Base-by-base conservation (phyloP, 2,329 filamentous ascomycete genomes). In the Calonectria naviculata region DNA sequence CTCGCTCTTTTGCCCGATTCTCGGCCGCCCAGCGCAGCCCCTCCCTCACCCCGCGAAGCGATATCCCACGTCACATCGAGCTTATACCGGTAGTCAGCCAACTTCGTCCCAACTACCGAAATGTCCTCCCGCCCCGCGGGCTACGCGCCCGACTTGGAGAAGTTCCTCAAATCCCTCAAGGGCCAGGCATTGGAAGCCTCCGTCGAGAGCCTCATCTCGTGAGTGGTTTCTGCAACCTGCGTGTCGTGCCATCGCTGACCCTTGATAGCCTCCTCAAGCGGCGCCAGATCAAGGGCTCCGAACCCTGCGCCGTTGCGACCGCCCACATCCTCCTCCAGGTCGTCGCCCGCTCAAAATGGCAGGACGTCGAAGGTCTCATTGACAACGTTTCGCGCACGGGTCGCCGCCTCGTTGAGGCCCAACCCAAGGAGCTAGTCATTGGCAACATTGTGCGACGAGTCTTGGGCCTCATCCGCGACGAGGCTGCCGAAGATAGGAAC, bases 401-500 rank as follows among this genome's bases (percentile, higher is more conserved):
- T 67, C 89, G 91, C 76, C 90, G 92, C 67, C 88, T 99, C 49
- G 92, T 93, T 41, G 90, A 93, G 67, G 95, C 97, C 9, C 95
- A 97, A 78, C 96, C 96, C 19, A 91, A 93, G 71, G 97, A 98
- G 85, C 92, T 98, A 77, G 94, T 95, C 6, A 95, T 98, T 52
- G 96, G 95, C 64, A 99, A 99, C 80, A 95, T 99, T 76, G 94
- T 98, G 56, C 92, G 95, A 71, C 92, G 97, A 73, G 94, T 98
- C 3, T 87, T 99, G 42, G 94, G 95, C 49, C 88, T 99, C 74
- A 97, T 99, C 74, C 92, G 97, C 63, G 95, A 98, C 80, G 95
- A 98, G 79, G 93, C 94, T 44, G 93, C 94, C 77, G 94, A 97
- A 78, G 93, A 95, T 76, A 87, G 92, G 69, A 94, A 94, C 71